Base-by-base conservation (phyloP, 148 eudicot genomes). In the Euryodendron excelsum region DNA sequence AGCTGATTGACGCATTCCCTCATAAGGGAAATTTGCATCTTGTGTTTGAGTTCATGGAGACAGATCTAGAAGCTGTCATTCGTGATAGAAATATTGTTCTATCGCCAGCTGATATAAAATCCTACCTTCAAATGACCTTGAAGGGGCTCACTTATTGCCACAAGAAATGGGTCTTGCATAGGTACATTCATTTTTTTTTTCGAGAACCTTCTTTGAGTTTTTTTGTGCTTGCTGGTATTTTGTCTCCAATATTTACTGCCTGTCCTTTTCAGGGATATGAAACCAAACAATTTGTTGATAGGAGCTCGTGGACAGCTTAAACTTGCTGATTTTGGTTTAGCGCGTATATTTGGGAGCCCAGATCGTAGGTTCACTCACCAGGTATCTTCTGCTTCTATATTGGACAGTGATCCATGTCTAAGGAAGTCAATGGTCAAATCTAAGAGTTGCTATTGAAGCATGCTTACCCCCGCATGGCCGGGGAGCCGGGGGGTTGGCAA, bases 31-130 rank as follows among this genome's bases (percentile, higher is more conserved):
- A 94, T 74, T 88, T 94, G 83, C 93, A 92, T 85, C 95, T 94
- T 79, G 98, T 94, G 66, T 94, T 94, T 83, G 91, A 92, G 87
- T 94, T 90, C 80, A 94, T 94, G 98, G 98, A 94, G 87, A 94
- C 95, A 78, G 98, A 94, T 81, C 87, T 94, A 58, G 98, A 94
- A 87, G 95, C 98, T 41, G 94, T 94, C 44, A 92, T 94, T 78
- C 97, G 98, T 48, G 98, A 94, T 84, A 87, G 94, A 47, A 92
- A 94, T 82, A 94, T 94, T 59, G 86, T 94, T 76, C 87, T 94
- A 10, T 94, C 97, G 6, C 95, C 93, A 0, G 92, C 88, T 69
- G 98, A 94, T 82, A 86, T 86, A 37, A 94, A 94, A 70, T 94
- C 98, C 3, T 94, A 90, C 67, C 80, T 94, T 36, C 97, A 91